Conservation (phyloP, 805 yeast genomes). For the Kodamaea laetipori region DNA sequence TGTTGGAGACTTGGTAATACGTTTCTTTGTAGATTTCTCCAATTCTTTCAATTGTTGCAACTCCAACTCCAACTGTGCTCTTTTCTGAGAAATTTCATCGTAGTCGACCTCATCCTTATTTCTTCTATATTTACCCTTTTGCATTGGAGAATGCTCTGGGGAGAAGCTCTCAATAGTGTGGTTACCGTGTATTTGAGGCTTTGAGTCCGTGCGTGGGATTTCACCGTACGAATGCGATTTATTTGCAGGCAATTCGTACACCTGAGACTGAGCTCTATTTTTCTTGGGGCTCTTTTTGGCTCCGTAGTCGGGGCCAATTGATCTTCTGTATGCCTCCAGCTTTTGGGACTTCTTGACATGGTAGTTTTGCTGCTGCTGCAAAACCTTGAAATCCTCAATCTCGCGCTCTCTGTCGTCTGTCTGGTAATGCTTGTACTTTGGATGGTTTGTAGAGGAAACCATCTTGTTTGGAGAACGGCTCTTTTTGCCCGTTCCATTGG, state of each 20-base stretch:
- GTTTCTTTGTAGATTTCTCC: constrained; percentile 22
- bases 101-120: constrained; percentile 15
- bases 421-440: constrained; percentile 21
- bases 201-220: constrained; percentile 13
- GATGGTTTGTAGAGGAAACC: constrained; percentile 21
- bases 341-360: constrained; percentile 24
- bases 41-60: constrained; percentile 35
- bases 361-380: constrained; percentile 35
- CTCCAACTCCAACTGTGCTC: constrained; percentile 43
- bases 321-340: constrained; percentile 14
- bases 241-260: constrained; percentile 8
- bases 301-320: constrained; percentile 6
- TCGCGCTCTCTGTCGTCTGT: constrained; percentile 32
- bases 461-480: constrained; percentile 13
- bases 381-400: constrained; percentile 30
- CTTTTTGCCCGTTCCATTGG: constrained; percentile 9
- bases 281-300: constrained; percentile 8
- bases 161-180: constrained; percentile 31
- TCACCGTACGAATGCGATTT: constrained; percentile 25
- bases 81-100: constrained; percentile 36
- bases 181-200: constrained; percentile 14
- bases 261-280: constrained; percentile 22
- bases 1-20: constrained; percentile 7
- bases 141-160: constrained; percentile 23
- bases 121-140: constrained; percentile 5